Percentiles rank a stretch among this genome's conserved stretches.
phyloP scores from a whole-genome alignment of 305 asterid species.

The Euphrasia arctica region DNA sequence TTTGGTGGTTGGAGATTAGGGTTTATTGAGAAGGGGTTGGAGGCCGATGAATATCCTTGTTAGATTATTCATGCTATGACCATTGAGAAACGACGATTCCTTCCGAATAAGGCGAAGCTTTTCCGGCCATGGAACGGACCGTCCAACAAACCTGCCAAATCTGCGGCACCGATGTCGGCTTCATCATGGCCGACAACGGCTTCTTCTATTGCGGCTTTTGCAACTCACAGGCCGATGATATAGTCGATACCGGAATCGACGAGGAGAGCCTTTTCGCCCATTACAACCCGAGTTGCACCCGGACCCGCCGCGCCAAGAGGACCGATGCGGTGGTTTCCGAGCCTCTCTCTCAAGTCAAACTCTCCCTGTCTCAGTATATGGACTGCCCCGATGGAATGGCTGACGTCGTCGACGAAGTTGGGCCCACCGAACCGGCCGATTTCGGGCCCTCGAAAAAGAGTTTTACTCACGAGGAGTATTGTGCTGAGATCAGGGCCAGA shows the following conservation, averaged over 20 bases:
- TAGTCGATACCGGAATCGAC: conserved; percentile 45
- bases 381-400: conserved; percentile 28
- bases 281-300: conserved; percentile 32
- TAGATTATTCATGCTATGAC: no score
- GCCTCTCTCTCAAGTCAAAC: conserved; percentile 40
- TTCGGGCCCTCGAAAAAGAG: conserved; percentile 33
- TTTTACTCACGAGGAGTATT: conserved; percentile 42
- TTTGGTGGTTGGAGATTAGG: no score
- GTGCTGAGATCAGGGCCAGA: conserved; percentile 49
- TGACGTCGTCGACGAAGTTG: conserved; percentile 37
- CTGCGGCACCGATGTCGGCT: conserved; percentile 44
- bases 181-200: conserved; percentile 49
- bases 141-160: conserved; percentile 37
- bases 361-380: conserved; percentile 34
- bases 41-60: no score
- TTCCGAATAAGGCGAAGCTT: no score
- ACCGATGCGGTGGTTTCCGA: conserved; percentile 26
- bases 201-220: conserved; percentile 53
- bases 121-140: conserved; percentile 35
- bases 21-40: no score
- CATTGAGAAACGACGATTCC: no score
- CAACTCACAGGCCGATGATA: conserved; percentile 52
- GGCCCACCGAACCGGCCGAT: conserved; percentile 45
- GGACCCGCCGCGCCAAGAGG: conserved; percentile 29
- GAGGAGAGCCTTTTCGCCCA: conserved; percentile 40